Percentiles rank a stretch among this genome's conserved stretches.
phyloP scores from a whole-genome alignment of 2,329 filamentous ascomycete genomes.

The Myrmaecium sp. region DNA sequence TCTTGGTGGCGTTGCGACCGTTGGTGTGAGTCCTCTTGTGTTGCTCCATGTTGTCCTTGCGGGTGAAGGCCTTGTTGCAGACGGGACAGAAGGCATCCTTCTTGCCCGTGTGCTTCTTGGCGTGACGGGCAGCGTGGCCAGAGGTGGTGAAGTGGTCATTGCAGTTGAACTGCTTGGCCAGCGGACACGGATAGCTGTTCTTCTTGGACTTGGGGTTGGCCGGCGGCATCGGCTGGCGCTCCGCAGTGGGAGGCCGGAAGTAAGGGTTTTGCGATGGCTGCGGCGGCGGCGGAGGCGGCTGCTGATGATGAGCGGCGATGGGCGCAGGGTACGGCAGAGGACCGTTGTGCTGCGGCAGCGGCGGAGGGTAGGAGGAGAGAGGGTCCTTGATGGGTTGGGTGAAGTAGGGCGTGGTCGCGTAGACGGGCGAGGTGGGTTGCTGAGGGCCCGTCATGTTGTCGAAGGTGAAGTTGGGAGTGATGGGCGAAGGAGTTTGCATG shows the following conservation, averaged over 20 bases:
- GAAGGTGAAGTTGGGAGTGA: constrained; percentile 25
- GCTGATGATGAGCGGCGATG: constrained; percentile 4
- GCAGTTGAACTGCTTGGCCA: constrained; percentile 53
- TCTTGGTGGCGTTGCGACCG: constrained; percentile 24
- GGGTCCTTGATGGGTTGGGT: constrained; percentile 1
- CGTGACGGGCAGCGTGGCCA: constrained; percentile 69
- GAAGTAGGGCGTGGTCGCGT: constrained; percentile 3
- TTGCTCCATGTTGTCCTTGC: constrained; percentile 78
- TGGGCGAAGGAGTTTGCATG: constrained; percentile 28
- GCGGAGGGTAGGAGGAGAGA: background rate
- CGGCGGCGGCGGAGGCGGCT: constrained; percentile 4
- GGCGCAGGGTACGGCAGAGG: background rate
- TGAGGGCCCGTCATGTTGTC: constrained; percentile 3
- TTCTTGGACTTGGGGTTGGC: constrained; percentile 31
- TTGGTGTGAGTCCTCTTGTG: constrained; percentile 59
- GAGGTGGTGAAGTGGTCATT: constrained; percentile 72
- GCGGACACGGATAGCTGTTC: constrained; percentile 59
- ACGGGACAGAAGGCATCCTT: constrained; percentile 56
- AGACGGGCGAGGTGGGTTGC: background rate
- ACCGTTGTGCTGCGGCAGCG: constrained; percentile 1
- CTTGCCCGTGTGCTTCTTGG: constrained; percentile 69
- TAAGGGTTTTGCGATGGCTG: constrained; percentile 2
- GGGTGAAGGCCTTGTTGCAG: constrained; percentile 66
- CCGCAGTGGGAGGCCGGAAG: constrained; percentile 6
- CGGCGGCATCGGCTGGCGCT: constrained; percentile 28